Percentiles rank a stretch among this genome's conserved stretches.
Evolutionary conservation across 2,329 filamentous ascomycete species (phyloP).

Genomic region (Lanzia echinophila): DNA sequence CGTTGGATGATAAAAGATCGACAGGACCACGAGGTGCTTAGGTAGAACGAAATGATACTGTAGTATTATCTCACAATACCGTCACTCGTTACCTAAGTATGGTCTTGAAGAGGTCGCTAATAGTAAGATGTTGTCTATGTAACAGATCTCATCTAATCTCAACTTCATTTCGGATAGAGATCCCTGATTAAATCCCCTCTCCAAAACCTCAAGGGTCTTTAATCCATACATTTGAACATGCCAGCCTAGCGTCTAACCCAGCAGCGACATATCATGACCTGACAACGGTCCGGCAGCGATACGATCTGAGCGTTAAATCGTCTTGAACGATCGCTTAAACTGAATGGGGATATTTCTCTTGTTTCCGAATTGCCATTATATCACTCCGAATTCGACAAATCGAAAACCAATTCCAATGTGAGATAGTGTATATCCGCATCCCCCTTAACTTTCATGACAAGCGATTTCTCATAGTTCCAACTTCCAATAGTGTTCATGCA

Average conservation of each 20-base stretch:
- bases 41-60: neutral
- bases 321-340: neutral
- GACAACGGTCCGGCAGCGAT: neutral
- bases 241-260: neutral
- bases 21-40: neutral
- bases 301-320: neutral
- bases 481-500: too few relatives aligned
- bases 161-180: neutral
- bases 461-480: too few relatives aligned
- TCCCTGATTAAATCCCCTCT: neutral
- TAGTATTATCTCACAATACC: constrained; percentile 11
- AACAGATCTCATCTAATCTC: constrained; percentile 20
- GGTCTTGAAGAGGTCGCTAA: neutral
- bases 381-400: too few relatives aligned
- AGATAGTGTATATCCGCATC: too few relatives aligned
- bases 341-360: neutral
- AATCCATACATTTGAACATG: neutral
- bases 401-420: too few relatives aligned
- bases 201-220: neutral
- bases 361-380: neutral
- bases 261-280: neutral
- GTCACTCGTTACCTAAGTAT: neutral
- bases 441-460: neutral
- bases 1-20: constrained; percentile 1
- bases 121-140: neutral